Base-by-base conservation (phyloP, 768 basidiomycete species). In the Psilocybe sp. region DNA sequence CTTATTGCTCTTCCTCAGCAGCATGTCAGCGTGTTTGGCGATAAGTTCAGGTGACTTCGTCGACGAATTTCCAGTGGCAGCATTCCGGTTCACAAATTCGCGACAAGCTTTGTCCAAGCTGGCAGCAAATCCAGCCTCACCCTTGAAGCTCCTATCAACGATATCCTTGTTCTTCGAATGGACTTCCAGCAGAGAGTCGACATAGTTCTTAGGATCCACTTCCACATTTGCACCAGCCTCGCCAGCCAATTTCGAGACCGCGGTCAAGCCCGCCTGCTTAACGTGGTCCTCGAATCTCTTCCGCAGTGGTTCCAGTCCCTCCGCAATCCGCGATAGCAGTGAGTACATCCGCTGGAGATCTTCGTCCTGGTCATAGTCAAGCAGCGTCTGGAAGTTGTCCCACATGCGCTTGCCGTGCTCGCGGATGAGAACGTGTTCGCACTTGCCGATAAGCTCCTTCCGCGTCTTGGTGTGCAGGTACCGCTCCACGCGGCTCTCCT, bases 301-400 rank as follows among this genome's bases (percentile, higher is more conserved):
- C 64, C 95, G 81, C 53, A 98, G 70, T 0, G 94, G 94, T 61
- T 98, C 94, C 50, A 98, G 73, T 31, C 97, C 97, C 61, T 94
- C 89, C 11, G 85, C 84, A 48, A 98, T 97, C 34, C 97, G 87
- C n/a, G 90, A 87, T 19, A 98, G 77, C 13, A 98, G 78, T 11
- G 89, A 81, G 76, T 98, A 99, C 93, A 98, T 98, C 49, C 96
- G 82, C 58, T 94, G 92, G 31, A 99, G 79, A 65, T 99, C 97
- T 65, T 96, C 92, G 55, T 95, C 89, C 70, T 96, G 89, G 68
- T 98, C 96, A 68, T 82, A 95, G 64, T 98, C 96, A 57, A 96
- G 85, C 49, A 95, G 65, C 31, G 73, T 79, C 69, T 98, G 94
- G 81, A 99, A 98, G 69, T 87, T 94, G 52, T 97, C 93, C 87